Evolutionary conservation across 768 basidiomycete species (phyloP), one percentile per base, ranked within the genome.

Genomic region (Leccinum pellstonianum): DNA sequence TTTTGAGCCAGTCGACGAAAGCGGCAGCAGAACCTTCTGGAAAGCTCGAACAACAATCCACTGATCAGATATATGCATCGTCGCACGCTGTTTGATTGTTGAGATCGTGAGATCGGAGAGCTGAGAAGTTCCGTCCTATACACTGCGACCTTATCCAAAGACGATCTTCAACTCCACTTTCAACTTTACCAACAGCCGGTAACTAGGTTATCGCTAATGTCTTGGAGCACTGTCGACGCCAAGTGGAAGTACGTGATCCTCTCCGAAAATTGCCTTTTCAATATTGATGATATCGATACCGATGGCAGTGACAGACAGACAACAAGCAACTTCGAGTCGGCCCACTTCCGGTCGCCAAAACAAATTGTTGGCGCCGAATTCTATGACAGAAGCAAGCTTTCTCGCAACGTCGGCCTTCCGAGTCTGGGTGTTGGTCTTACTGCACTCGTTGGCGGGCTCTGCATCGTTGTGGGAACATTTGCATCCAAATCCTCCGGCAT

Each of bases 1-100:
- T 56, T 56, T 50, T 54, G 46, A 52, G 15, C 21, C 9, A 15
- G 37, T 38, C 37, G 15, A 12, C 6, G 41, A 25, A 31, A 49
- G 35, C 41, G 21, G 27, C 27, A 54, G 17, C 59, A 33, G 73
- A 75, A 73, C 66, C 43, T 73, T 73, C 72, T 75, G 68, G 72
- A 73, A 73, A 48, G 54, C 70, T 75, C 62, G 48, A 27, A 54
- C 61, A 58, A 49, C 11, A 33, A 33, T 33, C 31, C 11, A 11
- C 31, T 4, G 31, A 33, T 33, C 31, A 33, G 31, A 33, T 4
- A 4, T 33, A 11, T 11, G 29, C 9, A 31, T 31, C 27, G 27
- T 38, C 15, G 38, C 38, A 43, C 41, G 41, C n/a, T 43, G 41
- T 43, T 43, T 19, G 41, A 43, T 19, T 19, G 41, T 43, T 43